Base-by-base conservation (phyloP, 768 basidiomycete species). In the Podaxis sp. region DNA sequence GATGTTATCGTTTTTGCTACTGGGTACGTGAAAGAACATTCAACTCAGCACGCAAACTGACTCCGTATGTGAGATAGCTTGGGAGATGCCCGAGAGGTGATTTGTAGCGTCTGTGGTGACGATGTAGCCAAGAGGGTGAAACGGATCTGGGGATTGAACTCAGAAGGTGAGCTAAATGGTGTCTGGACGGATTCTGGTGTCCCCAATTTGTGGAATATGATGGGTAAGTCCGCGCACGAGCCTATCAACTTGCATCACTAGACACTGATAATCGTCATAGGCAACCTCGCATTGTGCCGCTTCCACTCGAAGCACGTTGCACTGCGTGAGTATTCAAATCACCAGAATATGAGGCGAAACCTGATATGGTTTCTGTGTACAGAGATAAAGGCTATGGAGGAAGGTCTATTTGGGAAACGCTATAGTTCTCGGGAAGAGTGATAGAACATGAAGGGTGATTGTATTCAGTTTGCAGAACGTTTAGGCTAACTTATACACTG, bases 351-450 rank as follows among this genome's bases (percentile, higher is more conserved):
- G n/a, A 12, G 11, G 24, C 24, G 2, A 17, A 24, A 9, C 22
- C 13, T 12, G 22, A 24, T 1, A 13, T 51, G 5, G 13, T 46
- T 46, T 4, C 57, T 53, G 36, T 52, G 4, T 3, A 52, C 70
- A 89, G 88, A 90, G 74, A 89, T 90, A 70, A 89, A 88, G 69
- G 88, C 88, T 0, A 81, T 82, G 28, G 82, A 88, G 63, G 84
- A 84, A 33, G 56, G 63, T 11, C 2, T 63, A 3, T 52, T 63
- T 17, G 61, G 61, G 44, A 13, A 52, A 22, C 57, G 57, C 33
- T 58, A 63, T 28, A 63, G 52, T 12, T 26, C 33, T 26, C 56
- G 22, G 39, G 59, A 59, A 46, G 30, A 52, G 48, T 59, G 42
- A 44, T 33, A 33, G 33, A 33, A 33, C 30, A 8, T 33, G 8